Conservation (phyloP, 2,329 filamentous ascomycete genomes). For the Canariomyces notabilis region DNA sequence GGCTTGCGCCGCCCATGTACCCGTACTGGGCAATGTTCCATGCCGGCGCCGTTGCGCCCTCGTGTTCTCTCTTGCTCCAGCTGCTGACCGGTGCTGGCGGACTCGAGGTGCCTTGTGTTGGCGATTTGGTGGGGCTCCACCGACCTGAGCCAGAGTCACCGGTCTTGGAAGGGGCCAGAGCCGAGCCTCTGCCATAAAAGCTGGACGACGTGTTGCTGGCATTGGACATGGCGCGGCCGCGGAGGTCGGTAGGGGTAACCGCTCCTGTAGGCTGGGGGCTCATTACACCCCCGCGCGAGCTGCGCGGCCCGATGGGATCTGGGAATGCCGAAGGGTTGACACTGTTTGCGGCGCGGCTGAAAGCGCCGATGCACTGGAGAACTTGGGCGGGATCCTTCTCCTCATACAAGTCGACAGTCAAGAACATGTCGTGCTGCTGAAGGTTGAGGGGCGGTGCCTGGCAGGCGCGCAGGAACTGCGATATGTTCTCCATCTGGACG, state of each 20-base stretch:
- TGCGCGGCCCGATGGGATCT: conserved; percentile 67
- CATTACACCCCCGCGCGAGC: conserved; percentile 48
- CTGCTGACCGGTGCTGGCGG: conserved; percentile 63
- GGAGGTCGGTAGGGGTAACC: conserved; percentile 44
- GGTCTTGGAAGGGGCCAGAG: conserved; percentile 44
- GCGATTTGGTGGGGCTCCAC: conserved; percentile 60
- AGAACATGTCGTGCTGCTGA: conserved; percentile 89
- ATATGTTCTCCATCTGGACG: conserved; percentile 99
- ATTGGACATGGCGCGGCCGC: conserved; percentile 48
- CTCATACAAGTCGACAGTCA: conserved; percentile 95
- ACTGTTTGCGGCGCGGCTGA: conserved; percentile 78
- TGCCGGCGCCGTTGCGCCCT: conserved; percentile 75
- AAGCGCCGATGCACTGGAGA: conserved; percentile 83
- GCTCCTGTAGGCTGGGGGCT: conserved; percentile 63
- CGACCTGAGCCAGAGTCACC: conserved; percentile 52
- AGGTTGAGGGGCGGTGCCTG: conserved; percentile 80
- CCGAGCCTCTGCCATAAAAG: conserved; percentile 38
- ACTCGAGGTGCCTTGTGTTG: conserved; percentile 46
- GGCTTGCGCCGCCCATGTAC: conserved; percentile 95
- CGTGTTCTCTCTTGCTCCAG: conserved; percentile 84
- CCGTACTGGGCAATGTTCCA: conserved; percentile 99
- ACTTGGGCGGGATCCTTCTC: conserved; percentile 95
- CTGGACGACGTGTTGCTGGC: conserved; percentile 54
- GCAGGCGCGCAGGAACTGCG: conserved; percentile 86
- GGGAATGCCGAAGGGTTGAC: conserved; percentile 71